A percentile compares a stretch with the other conserved stretches of the same genome.
Conservation (phyloP, 2,329 filamentous ascomycete genomes). For the Ceratocystis cubensis region DNA sequence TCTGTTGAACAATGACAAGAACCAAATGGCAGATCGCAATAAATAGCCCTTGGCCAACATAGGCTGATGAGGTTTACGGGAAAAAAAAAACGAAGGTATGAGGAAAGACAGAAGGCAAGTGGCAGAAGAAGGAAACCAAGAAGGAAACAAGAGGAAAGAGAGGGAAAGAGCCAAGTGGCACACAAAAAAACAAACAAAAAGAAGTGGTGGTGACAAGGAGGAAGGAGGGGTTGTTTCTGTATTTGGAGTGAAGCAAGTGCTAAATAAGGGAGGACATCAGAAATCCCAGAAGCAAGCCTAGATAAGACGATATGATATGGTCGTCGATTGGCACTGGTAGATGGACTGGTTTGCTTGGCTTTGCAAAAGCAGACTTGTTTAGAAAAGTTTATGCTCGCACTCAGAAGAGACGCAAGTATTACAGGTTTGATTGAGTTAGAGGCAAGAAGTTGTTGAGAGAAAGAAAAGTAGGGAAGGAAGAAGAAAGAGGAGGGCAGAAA, state of each 20-base stretch:
- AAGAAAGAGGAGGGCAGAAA: not conserved
- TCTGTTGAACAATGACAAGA: conserved; percentile 2
- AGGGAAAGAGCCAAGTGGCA: not conserved
- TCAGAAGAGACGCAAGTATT: not conserved
- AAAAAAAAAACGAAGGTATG: not conserved
- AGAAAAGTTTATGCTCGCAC: not conserved
- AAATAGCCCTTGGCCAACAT: not conserved
- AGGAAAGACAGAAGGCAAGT: not conserved
- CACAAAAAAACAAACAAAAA: conserved; percentile 8
- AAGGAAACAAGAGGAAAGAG: conserved; percentile 7
- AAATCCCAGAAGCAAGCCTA: not conserved
- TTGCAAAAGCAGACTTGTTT: not conserved
- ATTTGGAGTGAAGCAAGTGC: conserved; percentile 6
- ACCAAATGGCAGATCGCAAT: conserved; percentile 4
- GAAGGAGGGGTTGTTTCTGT: conserved; percentile 7
- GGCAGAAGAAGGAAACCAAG: not conserved
- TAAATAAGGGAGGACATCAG: not conserved
- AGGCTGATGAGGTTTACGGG: not conserved
- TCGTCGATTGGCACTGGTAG: not conserved
- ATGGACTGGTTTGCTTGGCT: not conserved
- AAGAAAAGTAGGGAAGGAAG: not conserved
- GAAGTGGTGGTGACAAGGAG: not conserved
- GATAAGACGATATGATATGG: conserved; percentile 2
- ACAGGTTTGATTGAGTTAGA: not conserved
- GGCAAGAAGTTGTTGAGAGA: not conserved